Evolutionary conservation across 192 early-diverging fungal genomes (phyloP).

Genomic region (Linnemannia zychae): DNA sequence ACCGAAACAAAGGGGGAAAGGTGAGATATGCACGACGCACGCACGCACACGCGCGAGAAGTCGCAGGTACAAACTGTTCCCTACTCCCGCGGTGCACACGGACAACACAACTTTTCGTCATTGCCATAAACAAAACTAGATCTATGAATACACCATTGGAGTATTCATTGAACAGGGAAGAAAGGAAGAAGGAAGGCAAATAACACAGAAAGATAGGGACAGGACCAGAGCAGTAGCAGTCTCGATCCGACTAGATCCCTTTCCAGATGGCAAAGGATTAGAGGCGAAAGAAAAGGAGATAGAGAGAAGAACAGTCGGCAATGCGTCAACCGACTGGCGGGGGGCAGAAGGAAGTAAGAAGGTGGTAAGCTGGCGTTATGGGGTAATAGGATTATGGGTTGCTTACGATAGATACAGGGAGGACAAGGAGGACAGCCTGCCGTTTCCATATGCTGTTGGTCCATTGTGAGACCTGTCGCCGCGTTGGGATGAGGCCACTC

Average conservation of each 20-base stretch:
- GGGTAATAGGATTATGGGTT: background rate
- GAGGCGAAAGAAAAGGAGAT: background rate
- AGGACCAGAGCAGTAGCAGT: background rate
- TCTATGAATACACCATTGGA: background rate
- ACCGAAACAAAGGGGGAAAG: background rate
- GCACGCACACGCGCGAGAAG: background rate
- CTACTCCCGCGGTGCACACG: background rate
- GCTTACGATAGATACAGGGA: slow-evolving; percentile 54
- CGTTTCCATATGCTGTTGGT: slow-evolving; percentile 56
- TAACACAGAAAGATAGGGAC: background rate
- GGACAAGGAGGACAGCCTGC: slow-evolving; percentile 44
- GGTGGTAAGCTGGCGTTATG: background rate
- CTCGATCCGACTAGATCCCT: slow-evolving; percentile 5
- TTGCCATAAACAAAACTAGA: background rate
- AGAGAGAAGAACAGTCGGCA: background rate
- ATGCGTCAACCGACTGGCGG: background rate
- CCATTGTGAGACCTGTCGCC: slow-evolving; percentile 52
- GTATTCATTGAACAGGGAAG: background rate
- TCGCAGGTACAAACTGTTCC: background rate
- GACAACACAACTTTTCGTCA: background rate
- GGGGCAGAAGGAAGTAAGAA: background rate
- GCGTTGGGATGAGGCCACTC: slow-evolving; percentile 46
- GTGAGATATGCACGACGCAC: slow-evolving; percentile 9
- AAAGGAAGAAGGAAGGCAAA: background rate
- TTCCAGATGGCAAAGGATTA: background rate